These are phyloP conservation scores for Orbilia blumenaviensis DNA, from an alignment of 2,329 filamentous ascomycete genomes.

Conservation along the genomic window DNA sequence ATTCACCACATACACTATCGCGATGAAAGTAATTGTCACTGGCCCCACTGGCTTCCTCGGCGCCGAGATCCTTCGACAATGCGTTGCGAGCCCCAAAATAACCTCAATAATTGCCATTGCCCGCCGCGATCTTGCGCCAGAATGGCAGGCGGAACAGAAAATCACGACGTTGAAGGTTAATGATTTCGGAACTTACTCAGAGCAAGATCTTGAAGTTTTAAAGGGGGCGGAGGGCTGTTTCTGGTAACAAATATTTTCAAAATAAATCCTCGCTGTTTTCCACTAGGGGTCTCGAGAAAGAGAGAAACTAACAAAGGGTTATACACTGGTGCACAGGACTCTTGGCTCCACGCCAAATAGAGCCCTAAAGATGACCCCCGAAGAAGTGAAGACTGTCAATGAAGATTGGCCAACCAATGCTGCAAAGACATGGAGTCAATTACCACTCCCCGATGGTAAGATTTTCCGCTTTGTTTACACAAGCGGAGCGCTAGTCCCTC, in stretches of 20 bases:
- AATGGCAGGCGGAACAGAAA: conserved; percentile 64
- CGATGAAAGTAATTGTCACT: conserved; percentile 70
- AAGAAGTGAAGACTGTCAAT: conserved; percentile 58
- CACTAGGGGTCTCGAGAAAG: no score
- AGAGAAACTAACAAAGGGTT: no score
- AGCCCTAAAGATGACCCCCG: conserved; percentile 46
- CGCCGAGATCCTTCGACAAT: conserved; percentile 66
- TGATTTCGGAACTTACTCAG: conserved; percentile 67
- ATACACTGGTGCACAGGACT: conserved; percentile 53
- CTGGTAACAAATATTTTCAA: conserved; percentile 59
- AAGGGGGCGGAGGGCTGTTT: conserved; percentile 64
- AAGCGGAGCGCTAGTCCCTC: conserved; percentile 23
- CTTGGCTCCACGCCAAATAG: conserved; percentile 54
- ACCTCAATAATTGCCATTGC: conserved; percentile 66
- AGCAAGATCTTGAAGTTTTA: conserved; percentile 62
- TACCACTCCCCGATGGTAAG: conserved; percentile 55
- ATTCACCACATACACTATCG: background rate
- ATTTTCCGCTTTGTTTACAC: conserved; percentile 63
- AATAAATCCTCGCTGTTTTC: background rate
- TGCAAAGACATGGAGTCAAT: conserved; percentile 58
- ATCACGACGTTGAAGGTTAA: conserved; percentile 64
- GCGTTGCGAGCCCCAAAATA: conserved; percentile 65
- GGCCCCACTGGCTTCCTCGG: conserved; percentile 71
- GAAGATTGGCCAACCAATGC: conserved; percentile 60
- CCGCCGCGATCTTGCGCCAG: conserved; percentile 63